phyloP scores from a whole-genome alignment of 176 grass and related monocot genomes.

The Cocos nucifera region DNA sequence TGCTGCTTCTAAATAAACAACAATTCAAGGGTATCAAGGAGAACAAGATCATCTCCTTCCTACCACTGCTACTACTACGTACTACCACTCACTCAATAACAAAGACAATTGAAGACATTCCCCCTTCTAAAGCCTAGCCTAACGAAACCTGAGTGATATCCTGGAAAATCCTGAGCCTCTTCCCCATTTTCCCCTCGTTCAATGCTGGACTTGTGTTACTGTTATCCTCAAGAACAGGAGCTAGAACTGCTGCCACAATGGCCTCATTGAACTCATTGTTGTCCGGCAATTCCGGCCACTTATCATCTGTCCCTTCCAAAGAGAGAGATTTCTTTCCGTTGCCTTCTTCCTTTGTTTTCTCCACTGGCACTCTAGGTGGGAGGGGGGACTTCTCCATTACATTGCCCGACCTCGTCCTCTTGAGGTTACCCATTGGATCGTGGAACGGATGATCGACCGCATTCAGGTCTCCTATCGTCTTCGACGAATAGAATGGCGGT shows the following conservation, averaged over 20 bases:
- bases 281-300: conserved; percentile 86
- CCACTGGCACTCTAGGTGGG: not conserved
- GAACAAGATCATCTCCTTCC: conserved; percentile 90
- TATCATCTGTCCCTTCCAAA: conserved; percentile 30
- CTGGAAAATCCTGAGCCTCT: conserved; percentile 91
- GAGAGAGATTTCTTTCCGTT: conserved; percentile 43
- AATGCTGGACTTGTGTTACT: conserved; percentile 45
- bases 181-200: conserved; percentile 51
- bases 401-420: conserved; percentile 66
- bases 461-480: conserved; percentile 28
- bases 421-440: conserved; percentile 57
- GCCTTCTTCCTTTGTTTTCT: conserved; percentile 11
- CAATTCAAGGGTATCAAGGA: conserved; percentile 21
- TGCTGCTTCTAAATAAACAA: too few species aligned
- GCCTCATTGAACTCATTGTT: conserved; percentile 70
- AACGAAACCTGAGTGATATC: conserved; percentile 86
- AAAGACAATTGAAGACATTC: not conserved
- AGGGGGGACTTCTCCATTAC: conserved; percentile 36
- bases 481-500: conserved; percentile 63
- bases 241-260: conserved; percentile 49
- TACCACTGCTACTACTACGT: too few species aligned
- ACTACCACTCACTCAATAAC: not conserved
- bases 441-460: conserved; percentile 16
- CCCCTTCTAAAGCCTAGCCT: too few species aligned
- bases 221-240: conserved; percentile 38